Percentiles rank a stretch among this genome's conserved stretches.
phyloP scores from a whole-genome alignment of 1,139 yeast genomes.

The Lodderomyces margitis region DNA sequence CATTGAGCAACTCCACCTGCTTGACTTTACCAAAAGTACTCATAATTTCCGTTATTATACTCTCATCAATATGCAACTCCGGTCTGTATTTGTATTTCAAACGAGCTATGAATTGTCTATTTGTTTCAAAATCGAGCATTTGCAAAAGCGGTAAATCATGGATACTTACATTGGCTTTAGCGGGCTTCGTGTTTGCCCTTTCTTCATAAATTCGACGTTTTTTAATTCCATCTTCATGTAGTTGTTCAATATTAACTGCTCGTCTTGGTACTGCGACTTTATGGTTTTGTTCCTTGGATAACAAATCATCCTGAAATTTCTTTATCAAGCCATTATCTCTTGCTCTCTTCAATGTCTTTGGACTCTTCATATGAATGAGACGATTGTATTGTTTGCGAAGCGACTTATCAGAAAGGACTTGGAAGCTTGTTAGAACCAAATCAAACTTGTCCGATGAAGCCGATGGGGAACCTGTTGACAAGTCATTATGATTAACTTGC shows the following conservation, averaged over 20 bases:
- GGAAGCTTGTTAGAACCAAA: slow-evolving; percentile 36
- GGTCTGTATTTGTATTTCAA: slow-evolving; percentile 43
- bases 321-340: slow-evolving; percentile 27
- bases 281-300: too few species aligned
- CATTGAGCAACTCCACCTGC: slow-evolving; percentile 16
- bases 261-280: too few species aligned
- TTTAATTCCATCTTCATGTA: slow-evolving; percentile 31
- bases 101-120: slow-evolving; percentile 21
- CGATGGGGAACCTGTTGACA: neutral
- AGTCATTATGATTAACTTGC: slow-evolving; percentile 23
- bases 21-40: slow-evolving; percentile 42
- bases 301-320: slow-evolving; percentile 34
- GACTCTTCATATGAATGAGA: slow-evolving; percentile 19
- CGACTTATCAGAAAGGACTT: slow-evolving; percentile 32
- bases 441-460: slow-evolving; percentile 35
- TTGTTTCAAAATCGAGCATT: neutral
- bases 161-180: slow-evolving; percentile 6
- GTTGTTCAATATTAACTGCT: slow-evolving; percentile 22
- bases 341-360: slow-evolving; percentile 15
- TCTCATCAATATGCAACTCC: slow-evolving; percentile 32
- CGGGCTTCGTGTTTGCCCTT: neutral
- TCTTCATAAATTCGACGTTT: slow-evolving; percentile 25
- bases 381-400: slow-evolving; percentile 37
- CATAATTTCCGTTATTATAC: slow-evolving; percentile 41
- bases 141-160: slow-evolving; percentile 7